A percentile compares a stretch with the other conserved stretches of the same genome.
Evolutionary conservation across 805 yeast species (phyloP).

Genomic region (Myxozyma neotropica): DNA sequence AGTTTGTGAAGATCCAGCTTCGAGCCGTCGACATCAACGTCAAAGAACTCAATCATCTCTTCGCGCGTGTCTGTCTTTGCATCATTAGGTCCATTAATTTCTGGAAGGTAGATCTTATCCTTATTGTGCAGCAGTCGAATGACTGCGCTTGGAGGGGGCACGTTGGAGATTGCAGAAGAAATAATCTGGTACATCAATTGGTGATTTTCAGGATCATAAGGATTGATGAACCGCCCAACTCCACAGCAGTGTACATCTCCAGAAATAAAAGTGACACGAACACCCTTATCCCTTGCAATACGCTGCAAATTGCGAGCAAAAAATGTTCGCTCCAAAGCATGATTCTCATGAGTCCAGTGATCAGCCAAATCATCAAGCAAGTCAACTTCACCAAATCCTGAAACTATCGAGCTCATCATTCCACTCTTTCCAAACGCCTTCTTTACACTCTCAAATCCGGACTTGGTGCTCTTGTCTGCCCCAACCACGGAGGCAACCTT

Average conservation of each 20-base stretch:
- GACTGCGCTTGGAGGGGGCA: slow-evolving; percentile 91
- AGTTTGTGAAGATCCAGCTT: slow-evolving; percentile 19
- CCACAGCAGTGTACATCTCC: slow-evolving; percentile 95
- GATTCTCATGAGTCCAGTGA: slow-evolving; percentile 93
- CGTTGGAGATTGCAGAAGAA: slow-evolving; percentile 86
- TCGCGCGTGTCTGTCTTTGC: slow-evolving; percentile 30
- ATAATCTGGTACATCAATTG: slow-evolving; percentile 56
- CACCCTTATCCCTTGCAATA: slow-evolving; percentile 64
- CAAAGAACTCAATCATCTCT: slow-evolving; percentile 34
- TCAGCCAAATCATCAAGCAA: slow-evolving; percentile 91
- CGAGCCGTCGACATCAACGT: slow-evolving; percentile 33
- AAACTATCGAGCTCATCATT: slow-evolving; percentile 70
- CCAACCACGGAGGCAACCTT: slow-evolving; percentile 64
- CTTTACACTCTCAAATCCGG: slow-evolving; percentile 37
- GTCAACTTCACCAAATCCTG: slow-evolving; percentile 89
- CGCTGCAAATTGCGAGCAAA: slow-evolving; percentile 63
- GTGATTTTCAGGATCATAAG: slow-evolving; percentile 64
- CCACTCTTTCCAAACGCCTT: slow-evolving; percentile 44
- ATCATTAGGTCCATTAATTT: slow-evolving; percentile 2
- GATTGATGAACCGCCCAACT: slow-evolving; percentile 70
- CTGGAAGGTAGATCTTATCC: slow-evolving; percentile 57
- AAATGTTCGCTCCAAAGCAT: slow-evolving; percentile 79
- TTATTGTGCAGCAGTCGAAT: slow-evolving; percentile 69
- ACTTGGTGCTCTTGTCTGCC: slow-evolving; percentile 40
- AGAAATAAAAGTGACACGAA: slow-evolving; percentile 78